Conservation (phyloP, 2,329 filamentous ascomycete species). For the Penicillium occitanis region DNA sequence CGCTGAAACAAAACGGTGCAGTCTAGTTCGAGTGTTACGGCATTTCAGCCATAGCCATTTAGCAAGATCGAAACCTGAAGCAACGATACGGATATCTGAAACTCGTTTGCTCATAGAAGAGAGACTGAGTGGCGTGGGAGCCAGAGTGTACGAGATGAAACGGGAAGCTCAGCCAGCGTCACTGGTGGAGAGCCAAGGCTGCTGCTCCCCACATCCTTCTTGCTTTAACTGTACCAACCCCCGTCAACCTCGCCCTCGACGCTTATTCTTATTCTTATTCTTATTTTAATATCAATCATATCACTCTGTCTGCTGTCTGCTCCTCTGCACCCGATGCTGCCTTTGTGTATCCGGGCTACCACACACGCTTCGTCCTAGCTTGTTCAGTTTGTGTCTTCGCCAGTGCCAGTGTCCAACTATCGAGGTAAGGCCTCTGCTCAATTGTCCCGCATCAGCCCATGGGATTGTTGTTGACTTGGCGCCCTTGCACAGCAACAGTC, state of each 20-base stretch:
- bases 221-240: constrained; percentile 8
- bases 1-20: background rate
- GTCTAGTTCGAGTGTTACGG: background rate
- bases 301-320: background rate
- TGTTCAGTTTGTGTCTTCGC: background rate
- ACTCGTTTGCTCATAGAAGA: background rate
- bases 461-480: constrained; percentile 9
- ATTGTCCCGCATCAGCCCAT: constrained; percentile 13
- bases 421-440: constrained; percentile 11
- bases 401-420: background rate
- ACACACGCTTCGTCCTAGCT: background rate
- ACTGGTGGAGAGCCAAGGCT: constrained; percentile 15
- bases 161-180: constrained; percentile 15
- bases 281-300: background rate
- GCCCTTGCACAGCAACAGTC: background rate
- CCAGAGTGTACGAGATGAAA: background rate
- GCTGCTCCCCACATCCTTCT: constrained; percentile 11
- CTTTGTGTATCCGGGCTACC: background rate
- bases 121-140: background rate
- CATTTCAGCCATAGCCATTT: background rate
- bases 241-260: background rate
- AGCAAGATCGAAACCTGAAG: background rate
- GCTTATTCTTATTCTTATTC: background rate
- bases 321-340: background rate
- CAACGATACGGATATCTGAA: background rate